Conservation (phyloP, 1,284 basidiomycete species). For the Apiotrichum brassicae region DNA sequence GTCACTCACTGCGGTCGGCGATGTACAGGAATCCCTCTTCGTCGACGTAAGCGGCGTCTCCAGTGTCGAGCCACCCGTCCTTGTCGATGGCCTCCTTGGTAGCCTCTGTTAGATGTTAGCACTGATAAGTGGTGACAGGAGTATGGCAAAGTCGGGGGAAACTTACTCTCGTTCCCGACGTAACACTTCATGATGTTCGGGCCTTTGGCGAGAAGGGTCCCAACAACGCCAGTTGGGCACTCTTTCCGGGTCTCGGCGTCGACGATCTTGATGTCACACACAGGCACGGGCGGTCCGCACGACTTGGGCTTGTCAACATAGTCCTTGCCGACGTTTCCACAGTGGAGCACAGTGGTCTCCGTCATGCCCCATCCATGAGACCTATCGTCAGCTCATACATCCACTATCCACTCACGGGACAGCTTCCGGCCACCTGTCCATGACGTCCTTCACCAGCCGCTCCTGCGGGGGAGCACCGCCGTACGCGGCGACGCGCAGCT, state of each 20-base stretch:
- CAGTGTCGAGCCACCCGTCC: slow-evolving; percentile 43
- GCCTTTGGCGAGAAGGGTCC: slow-evolving; percentile 30
- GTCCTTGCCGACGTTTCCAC: slow-evolving; percentile 28
- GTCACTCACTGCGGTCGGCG: slow-evolving; percentile 24
- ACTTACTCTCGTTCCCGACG: slow-evolving; percentile 17
- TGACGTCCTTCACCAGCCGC: slow-evolving; percentile 25
- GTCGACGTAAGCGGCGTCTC: slow-evolving; percentile 36
- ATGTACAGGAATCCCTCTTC: slow-evolving; percentile 38
- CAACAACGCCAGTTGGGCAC: slow-evolving; percentile 22
- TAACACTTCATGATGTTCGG: slow-evolving; percentile 42
- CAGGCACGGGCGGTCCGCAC: slow-evolving; percentile 30
- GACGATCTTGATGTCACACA: slow-evolving; percentile 29
- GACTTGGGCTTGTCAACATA: slow-evolving; percentile 18
- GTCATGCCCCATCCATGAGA: slow-evolving; percentile 39
- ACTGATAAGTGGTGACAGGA: not conserved
- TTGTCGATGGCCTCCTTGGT: slow-evolving; percentile 16
- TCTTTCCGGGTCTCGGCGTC: slow-evolving; percentile 25
- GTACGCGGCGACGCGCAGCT: slow-evolving; percentile 34
- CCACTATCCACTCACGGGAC: slow-evolving; percentile 1
- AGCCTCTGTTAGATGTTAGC: slow-evolving; percentile 3
- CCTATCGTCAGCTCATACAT: slow-evolving; percentile 24
- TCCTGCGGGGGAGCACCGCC: slow-evolving; percentile 37
- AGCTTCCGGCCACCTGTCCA: slow-evolving; percentile 28
- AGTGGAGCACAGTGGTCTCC: slow-evolving; percentile 37
- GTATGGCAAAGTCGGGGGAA: not conserved